Base-by-base conservation (phyloP, 495 filamentous ascomycete genomes). In the Lasiosphaeriaceae sp. region DNA sequence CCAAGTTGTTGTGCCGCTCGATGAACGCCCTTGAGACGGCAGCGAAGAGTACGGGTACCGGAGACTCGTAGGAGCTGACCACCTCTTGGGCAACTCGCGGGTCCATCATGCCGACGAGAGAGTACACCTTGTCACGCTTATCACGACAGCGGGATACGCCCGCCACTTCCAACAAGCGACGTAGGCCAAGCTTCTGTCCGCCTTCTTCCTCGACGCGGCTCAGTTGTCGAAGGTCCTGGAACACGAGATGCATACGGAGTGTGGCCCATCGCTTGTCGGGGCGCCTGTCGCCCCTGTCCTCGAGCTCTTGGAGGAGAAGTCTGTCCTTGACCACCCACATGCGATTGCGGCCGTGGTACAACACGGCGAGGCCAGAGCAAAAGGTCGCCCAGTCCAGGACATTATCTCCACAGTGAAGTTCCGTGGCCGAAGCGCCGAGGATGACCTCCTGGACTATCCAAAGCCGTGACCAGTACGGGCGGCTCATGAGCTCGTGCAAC, bases 321-420 rank as follows among this genome's bases (percentile, higher is more conserved):
- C 14, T 17, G 37, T 41, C 37, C 37, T 41, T 41, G 37, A 41
- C 4, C 37, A 16, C 4, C 37, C 37, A 41, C 59, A 24, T 1
- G 14, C 44, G 21, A 16, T 41, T 41, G 37, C 4, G 3, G 3
- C 37, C 37, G 14, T 16, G 37, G n/a, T 41, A 41, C 14, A 41
- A 16, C 37, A 41, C 37, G 3, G 12, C n/a, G 14, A 66, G 50
- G 0, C 60, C 60, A 2, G 14, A 12, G 49, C 63, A 66, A 45
- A 66, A 63, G n/a, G 51, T 35, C 5, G 12, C 21, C 64, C 64
- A 66, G 34, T 59, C 47, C 22, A 66, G 37, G 14, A 8, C 37
- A 1, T 16, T 2, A 12, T 47, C 41, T 4, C 58, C 64, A 43
- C 57, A 63, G 11, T 48, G 43, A 2, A 67, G 2, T 5, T 34